Evolutionary conservation across 164 flowering plant species (phyloP).

Genomic region (Vitis amurensis): DNA sequence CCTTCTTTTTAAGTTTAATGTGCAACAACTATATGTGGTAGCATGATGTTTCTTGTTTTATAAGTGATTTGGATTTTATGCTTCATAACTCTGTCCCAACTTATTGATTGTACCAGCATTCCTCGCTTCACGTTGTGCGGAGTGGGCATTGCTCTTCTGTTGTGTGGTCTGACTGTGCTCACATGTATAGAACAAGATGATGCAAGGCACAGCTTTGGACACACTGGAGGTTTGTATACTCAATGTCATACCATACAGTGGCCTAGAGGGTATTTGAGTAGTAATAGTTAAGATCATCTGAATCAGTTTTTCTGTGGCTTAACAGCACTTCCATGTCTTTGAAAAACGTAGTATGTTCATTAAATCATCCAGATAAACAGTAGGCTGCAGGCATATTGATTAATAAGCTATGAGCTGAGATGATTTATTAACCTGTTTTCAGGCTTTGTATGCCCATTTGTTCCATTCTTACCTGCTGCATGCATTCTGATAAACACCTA

Average conservation of each 20-base stretch:
- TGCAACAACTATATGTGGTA: too few species aligned
- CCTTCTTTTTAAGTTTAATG: too few species aligned
- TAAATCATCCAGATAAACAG: too few species aligned
- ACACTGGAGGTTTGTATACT: constrained; percentile 35
- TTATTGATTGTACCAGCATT: constrained; percentile 25
- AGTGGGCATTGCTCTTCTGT: constrained; percentile 32
- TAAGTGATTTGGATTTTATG: background rate
- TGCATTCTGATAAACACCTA: constrained; percentile 51
- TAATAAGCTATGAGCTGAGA: too few species aligned
- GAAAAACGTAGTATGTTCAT: too few species aligned
- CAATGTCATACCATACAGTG: background rate
- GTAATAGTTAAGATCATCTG: too few species aligned
- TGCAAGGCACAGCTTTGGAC: constrained; percentile 40
- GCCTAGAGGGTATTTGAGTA: too few species aligned
- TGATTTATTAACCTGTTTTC: constrained; percentile 2
- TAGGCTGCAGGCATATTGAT: too few species aligned
- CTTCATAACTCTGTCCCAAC: background rate
- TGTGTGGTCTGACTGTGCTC: constrained; percentile 36
- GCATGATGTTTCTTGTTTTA: background rate
- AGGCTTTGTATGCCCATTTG: constrained; percentile 59
- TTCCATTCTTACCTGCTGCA: constrained; percentile 45
- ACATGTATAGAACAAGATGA: constrained; percentile 39
- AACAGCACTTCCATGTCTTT: too few species aligned
- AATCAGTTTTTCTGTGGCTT: too few species aligned
- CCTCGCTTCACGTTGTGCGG: constrained; percentile 29